A percentile compares a stretch with the other conserved stretches of the same genome.
Conservation (phyloP, 2,329 filamentous ascomycete genomes). For the Diaporthe sp. region DNA sequence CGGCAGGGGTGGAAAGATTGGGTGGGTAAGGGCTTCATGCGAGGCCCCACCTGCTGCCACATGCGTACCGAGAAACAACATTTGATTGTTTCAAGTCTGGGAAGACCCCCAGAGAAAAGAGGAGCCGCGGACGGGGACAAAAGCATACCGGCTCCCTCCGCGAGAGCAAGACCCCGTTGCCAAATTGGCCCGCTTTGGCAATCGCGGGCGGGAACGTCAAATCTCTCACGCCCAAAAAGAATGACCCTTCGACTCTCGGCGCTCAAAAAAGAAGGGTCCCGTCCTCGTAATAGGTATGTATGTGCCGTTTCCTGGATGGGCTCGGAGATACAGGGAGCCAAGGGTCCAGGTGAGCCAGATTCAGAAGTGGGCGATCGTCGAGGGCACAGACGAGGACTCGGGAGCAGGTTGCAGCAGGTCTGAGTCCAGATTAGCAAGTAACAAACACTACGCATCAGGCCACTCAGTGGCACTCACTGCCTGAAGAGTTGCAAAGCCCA, state of each 20-base stretch:
- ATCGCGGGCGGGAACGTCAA: constrained; percentile 12
- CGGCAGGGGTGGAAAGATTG: constrained; percentile 1
- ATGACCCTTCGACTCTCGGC: background rate
- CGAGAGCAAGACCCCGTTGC: background rate
- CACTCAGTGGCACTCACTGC: constrained; percentile 11
- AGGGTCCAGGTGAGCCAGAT: constrained; percentile 2
- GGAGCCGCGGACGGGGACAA: constrained; percentile 35
- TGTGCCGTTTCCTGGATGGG: background rate
- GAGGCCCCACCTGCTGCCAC: constrained; percentile 34
- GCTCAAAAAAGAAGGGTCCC: background rate
- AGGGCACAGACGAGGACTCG: background rate
- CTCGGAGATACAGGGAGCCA: constrained; percentile 16
- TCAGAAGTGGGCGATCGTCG: constrained; percentile 9
- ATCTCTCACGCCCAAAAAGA: constrained; percentile 4
- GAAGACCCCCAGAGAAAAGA: constrained; percentile 29
- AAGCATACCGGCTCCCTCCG: constrained; percentile 26
- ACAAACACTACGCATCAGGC: background rate
- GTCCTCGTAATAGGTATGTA: background rate
- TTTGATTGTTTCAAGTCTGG: constrained; percentile 39
- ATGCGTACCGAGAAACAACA: constrained; percentile 37
- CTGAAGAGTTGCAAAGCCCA: background rate
- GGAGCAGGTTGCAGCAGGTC: constrained; percentile 18
- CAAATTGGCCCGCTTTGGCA: constrained; percentile 15
- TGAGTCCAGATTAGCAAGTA: background rate
- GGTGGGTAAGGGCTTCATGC: constrained; percentile 35